Conservation (phyloP, 2,329 filamentous ascomycete genomes). For the Aspergillus uvarum region DNA sequence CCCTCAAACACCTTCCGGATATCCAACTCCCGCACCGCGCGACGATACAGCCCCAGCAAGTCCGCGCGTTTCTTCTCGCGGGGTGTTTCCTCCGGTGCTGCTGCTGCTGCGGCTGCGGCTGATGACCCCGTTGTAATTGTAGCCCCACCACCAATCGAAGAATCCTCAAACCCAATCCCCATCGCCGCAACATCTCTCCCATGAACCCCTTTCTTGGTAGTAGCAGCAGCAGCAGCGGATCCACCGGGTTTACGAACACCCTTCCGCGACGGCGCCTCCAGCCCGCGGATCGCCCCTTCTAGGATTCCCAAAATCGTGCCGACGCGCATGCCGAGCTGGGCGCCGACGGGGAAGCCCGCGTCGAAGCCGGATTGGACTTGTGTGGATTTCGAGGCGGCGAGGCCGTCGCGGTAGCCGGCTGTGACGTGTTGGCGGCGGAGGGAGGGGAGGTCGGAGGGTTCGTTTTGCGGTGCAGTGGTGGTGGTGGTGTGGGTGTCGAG, state of each 20-base stretch:
- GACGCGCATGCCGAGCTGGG: conserved; percentile 70
- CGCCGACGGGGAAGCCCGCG: conserved; percentile 82
- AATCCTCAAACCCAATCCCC: neutral
- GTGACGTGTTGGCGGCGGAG: conserved; percentile 76
- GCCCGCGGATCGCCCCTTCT: conserved; percentile 61
- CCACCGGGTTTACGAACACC: conserved; percentile 28
- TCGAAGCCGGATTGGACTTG: conserved; percentile 88
- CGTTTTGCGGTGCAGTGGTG: neutral
- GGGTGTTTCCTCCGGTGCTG: conserved; percentile 25
- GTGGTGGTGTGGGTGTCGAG: neutral
- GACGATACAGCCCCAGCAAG: conserved; percentile 34
- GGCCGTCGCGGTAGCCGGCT: conserved; percentile 86
- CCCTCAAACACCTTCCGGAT: conserved; percentile 62
- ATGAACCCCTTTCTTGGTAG: no score
- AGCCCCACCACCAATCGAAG: neutral
- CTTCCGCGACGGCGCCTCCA: conserved; percentile 25
- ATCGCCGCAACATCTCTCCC: neutral
- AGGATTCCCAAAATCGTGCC: conserved; percentile 75
- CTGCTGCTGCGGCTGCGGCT: neutral
- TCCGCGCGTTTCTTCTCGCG: conserved; percentile 36
- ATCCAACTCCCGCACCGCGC: conserved; percentile 60
- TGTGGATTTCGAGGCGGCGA: conserved; percentile 70
- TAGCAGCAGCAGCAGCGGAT: no score
- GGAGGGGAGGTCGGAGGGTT: conserved; percentile 69
- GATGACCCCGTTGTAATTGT: no score